Evolutionary conservation across 2,329 filamentous ascomycete genomes (phyloP).

Genomic region (Anthostomella pinea): DNA sequence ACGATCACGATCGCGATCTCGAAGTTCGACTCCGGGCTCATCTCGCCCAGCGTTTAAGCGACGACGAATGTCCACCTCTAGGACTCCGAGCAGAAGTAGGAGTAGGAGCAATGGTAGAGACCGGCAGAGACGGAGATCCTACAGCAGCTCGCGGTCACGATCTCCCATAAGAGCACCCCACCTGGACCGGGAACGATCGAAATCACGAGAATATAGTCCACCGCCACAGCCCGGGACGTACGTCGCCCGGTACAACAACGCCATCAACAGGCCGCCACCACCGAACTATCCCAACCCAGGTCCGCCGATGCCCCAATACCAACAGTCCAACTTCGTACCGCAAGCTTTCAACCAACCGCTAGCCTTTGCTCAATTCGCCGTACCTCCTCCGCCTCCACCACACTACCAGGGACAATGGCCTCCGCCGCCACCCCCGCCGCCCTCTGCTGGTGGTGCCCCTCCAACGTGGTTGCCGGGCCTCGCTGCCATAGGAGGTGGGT

Average conservation of each 20-base stretch:
- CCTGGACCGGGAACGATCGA: conserved; percentile 7
- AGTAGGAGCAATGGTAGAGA: conserved; percentile 32
- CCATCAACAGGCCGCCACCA: conserved; percentile 13
- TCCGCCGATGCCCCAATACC: conserved; percentile 19
- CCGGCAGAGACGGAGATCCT: conserved; percentile 25
- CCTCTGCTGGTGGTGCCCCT: conserved; percentile 17
- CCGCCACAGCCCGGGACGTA: conserved; percentile 5
- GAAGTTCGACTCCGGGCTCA: conserved; percentile 34
- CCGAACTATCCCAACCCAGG: conserved; percentile 9
- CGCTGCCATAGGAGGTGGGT: conserved; percentile 15
- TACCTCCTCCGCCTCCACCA: conserved; percentile 28
- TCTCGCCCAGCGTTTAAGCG: conserved; percentile 39
- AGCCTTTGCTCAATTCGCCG: conserved; percentile 20
- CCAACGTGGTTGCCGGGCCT: conserved; percentile 25
- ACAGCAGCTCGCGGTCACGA: conserved; percentile 30
- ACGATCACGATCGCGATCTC: conserved; percentile 23
- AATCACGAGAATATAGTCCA: too few species aligned
- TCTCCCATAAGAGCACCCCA: too few species aligned
- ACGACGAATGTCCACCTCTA: conserved; percentile 37
- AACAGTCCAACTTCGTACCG: conserved; percentile 19
- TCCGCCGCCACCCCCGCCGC: conserved; percentile 23
- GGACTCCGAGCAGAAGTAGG: conserved; percentile 30
- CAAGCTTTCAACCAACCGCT: conserved; percentile 15
- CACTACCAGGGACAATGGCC: conserved; percentile 24
- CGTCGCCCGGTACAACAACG: conserved; percentile 7